Conservation (phyloP, 2,329 filamentous ascomycete genomes). For the Periconia sp. region DNA sequence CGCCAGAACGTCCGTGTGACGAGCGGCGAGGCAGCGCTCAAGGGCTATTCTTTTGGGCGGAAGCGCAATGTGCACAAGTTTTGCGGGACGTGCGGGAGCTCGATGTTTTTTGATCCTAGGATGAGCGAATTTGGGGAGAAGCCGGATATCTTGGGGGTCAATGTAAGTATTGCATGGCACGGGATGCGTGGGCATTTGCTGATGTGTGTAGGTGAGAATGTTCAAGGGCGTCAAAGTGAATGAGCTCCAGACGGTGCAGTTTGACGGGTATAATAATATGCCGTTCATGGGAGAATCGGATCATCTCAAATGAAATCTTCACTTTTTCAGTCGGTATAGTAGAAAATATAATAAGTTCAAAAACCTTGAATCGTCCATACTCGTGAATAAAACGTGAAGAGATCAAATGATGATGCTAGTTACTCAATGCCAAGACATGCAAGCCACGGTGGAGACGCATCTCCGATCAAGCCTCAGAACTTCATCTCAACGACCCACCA, state of each 20-base stretch:
- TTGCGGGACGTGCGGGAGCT: constrained; percentile 33
- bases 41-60: constrained; percentile 29
- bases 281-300: constrained; percentile 16
- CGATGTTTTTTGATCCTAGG: constrained; percentile 34
- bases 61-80: constrained; percentile 36
- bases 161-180: constrained; percentile 24
- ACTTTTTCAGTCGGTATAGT: neutral
- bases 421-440: constrained; percentile 28
- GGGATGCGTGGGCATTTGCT: neutral
- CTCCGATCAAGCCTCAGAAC: constrained; percentile 5
- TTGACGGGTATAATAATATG: constrained; percentile 24
- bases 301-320: constrained; percentile 15
- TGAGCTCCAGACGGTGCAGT: constrained; percentile 26
- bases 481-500: constrained; percentile 9
- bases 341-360: neutral
- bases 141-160: constrained; percentile 31
- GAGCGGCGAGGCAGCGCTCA: constrained; percentile 30
- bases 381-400: neutral
- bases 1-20: constrained; percentile 28
- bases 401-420: neutral
- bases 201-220: constrained; percentile 28
- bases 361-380: neutral
- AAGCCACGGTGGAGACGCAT: constrained; percentile 29
- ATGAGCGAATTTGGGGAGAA: constrained; percentile 27
- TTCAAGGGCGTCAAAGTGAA: constrained; percentile 33